These are phyloP conservation scores for Stemphylium vesicarium DNA, from an alignment of 2,329 filamentous ascomycete species.

Conservation along the genomic window DNA sequence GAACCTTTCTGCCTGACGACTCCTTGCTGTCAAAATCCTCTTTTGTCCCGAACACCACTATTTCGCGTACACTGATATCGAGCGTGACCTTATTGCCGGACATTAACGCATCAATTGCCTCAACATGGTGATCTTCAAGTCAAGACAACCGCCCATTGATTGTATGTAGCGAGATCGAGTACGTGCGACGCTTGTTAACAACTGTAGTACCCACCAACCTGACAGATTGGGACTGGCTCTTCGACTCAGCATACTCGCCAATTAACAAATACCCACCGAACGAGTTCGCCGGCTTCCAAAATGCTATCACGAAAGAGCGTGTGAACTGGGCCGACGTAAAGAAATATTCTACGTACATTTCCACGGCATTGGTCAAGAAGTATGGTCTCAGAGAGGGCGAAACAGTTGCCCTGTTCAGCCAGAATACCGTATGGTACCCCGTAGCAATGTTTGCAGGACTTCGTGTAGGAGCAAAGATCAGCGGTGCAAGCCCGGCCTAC, in stretches of 20 bases:
- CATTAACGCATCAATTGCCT: background rate
- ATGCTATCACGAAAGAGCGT: conserved; percentile 65
- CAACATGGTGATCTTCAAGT: conserved; percentile 51
- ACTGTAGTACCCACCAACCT: conserved; percentile 59
- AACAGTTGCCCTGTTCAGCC: conserved; percentile 66
- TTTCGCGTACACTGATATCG: background rate
- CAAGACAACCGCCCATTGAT: conserved; percentile 52
- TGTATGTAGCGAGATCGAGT: no score
- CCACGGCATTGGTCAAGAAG: conserved; percentile 63
- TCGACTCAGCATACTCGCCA: conserved; percentile 62
- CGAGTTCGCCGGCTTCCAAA: conserved; percentile 61
- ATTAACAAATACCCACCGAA: conserved; percentile 49
- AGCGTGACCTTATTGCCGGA: background rate
- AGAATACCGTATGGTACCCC: conserved; percentile 72
- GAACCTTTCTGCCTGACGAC: background rate
- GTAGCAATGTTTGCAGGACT: conserved; percentile 66
- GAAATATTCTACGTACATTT: conserved; percentile 63
- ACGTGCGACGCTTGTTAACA: no score
- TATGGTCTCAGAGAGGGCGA: conserved; percentile 63
- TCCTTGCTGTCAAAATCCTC: background rate
- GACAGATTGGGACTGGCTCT: conserved; percentile 68
- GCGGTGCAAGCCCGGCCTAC: conserved; percentile 69
- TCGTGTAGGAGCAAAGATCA: conserved; percentile 63
- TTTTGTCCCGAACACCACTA: background rate
- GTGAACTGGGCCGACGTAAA: conserved; percentile 66